These are phyloP conservation scores for Xylaria sp. DNA, from an alignment of 2,329 filamentous ascomycete genomes.

Conservation along the genomic window DNA sequence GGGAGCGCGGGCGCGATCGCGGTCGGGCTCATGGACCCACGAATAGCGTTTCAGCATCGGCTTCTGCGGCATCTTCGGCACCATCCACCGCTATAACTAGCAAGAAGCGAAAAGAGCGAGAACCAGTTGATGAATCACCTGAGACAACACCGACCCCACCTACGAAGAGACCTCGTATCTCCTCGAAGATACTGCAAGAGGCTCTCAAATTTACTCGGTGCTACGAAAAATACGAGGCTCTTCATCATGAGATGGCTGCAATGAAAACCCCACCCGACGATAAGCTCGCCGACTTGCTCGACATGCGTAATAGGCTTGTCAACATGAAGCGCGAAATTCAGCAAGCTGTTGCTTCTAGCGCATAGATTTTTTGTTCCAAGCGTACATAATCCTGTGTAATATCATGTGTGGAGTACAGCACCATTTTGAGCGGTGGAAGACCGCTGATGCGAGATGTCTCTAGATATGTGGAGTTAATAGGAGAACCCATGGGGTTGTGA, in stretches of 20 bases:
- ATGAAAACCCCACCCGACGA: slow-evolving; percentile 63
- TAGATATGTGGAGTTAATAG: neutral
- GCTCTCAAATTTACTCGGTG: slow-evolving; percentile 66
- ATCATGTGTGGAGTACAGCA: neutral
- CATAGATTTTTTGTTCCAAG: slow-evolving; percentile 22
- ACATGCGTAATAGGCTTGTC: slow-evolving; percentile 66
- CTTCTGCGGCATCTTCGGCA: slow-evolving; percentile 24
- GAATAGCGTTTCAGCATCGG: slow-evolving; percentile 45
- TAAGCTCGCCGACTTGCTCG: slow-evolving; percentile 62
- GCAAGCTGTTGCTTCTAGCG: slow-evolving; percentile 53
- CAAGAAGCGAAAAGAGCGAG: slow-evolving; percentile 60
- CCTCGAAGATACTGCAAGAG: slow-evolving; percentile 62
- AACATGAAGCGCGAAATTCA: slow-evolving; percentile 71
- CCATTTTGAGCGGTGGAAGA: neutral
- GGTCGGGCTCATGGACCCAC: slow-evolving; percentile 38
- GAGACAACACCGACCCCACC: slow-evolving; percentile 43
- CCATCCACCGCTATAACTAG: slow-evolving; percentile 20
- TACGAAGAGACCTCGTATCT: slow-evolving; percentile 56
- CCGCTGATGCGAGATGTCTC: slow-evolving; percentile 6
- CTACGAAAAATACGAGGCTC: slow-evolving; percentile 67
- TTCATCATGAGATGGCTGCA: slow-evolving; percentile 66
- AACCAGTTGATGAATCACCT: slow-evolving; percentile 43
- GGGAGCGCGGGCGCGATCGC: slow-evolving; percentile 39
- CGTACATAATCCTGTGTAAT: neutral
- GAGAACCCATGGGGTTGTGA: neutral